These are phyloP conservation scores for Aureobasidium vineae DNA, from an alignment of 2,329 filamentous ascomycete species.

Conservation along the genomic window DNA sequence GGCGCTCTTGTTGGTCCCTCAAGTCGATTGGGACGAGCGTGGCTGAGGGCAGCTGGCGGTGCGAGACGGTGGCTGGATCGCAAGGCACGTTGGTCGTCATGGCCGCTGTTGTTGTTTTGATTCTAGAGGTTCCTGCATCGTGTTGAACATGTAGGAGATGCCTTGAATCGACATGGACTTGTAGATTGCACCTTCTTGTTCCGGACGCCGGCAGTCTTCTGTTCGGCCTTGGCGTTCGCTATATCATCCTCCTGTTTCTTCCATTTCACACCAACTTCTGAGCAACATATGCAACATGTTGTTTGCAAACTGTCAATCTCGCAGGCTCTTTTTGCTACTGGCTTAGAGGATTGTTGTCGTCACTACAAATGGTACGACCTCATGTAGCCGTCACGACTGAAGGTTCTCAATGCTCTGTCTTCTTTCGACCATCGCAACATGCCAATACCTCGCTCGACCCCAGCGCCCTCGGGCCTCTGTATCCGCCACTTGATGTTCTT, in stretches of 20 bases:
- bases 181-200: slow-evolving; percentile 15
- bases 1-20: slow-evolving; percentile 14
- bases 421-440: not conserved
- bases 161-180: too few relatives aligned
- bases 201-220: not conserved
- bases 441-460: not conserved
- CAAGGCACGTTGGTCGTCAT: slow-evolving; percentile 21
- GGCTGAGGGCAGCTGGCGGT: slow-evolving; percentile 6
- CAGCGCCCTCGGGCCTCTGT: not conserved
- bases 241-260: not conserved
- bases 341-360: not conserved
- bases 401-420: not conserved
- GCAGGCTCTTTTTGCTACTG: not conserved
- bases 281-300: not conserved
- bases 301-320: not conserved
- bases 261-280: not conserved
- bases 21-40: slow-evolving; percentile 30
- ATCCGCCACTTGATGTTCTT: not conserved
- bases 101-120: not conserved
- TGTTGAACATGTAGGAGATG: not conserved
- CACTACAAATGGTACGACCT: not conserved
- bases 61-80: not conserved
- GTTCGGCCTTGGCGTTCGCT: slow-evolving; percentile 1
- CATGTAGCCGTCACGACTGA: not conserved
- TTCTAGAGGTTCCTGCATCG: not conserved